Conservation (phyloP, 257 asterid genomes). For the Salvia rosmarinus region DNA sequence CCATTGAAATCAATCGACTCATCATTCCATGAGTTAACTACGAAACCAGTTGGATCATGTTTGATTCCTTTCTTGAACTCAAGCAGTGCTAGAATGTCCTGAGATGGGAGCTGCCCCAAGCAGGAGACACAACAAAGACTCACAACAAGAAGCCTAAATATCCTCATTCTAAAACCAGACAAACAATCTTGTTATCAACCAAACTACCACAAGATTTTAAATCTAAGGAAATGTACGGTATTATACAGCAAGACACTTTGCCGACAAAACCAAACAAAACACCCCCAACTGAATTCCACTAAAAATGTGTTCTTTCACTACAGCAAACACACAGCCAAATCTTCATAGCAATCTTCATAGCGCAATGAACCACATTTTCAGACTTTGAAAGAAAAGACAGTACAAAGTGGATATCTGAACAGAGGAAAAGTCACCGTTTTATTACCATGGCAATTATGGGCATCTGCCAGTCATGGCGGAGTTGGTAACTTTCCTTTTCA, state of each 20-base stretch:
- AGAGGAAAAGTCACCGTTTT: conserved; percentile 37
- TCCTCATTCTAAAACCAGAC: conserved; percentile 54
- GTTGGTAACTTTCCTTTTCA: conserved; percentile 33
- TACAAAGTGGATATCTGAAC: conserved; percentile 44
- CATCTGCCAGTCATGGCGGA: conserved; percentile 9
- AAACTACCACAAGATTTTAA: conserved; percentile 29
- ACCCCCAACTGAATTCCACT: conserved; percentile 23
- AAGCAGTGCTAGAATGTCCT: conserved; percentile 76
- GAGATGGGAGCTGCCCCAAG: conserved; percentile 90
- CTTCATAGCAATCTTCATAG: too few species aligned
- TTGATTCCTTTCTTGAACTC: conserved; percentile 95
- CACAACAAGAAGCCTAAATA: conserved; percentile 53
- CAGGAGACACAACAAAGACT: conserved; percentile 54
- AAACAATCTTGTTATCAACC: conserved; percentile 14
- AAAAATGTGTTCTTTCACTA: neutral
- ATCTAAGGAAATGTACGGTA: conserved; percentile 32
- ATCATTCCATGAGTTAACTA: conserved; percentile 89
- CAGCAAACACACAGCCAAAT: conserved; percentile 19
- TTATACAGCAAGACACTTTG: conserved; percentile 11
- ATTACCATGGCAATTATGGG: conserved; percentile 30
- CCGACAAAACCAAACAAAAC: conserved; percentile 9
- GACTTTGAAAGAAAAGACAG: conserved; percentile 14
- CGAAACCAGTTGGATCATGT: conserved; percentile 91
- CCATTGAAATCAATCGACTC: conserved; percentile 97
- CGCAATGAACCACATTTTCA: conserved; percentile 2